phyloP scores from a whole-genome alignment of 306 rosid genomes.

The Cicer bijugum region DNA sequence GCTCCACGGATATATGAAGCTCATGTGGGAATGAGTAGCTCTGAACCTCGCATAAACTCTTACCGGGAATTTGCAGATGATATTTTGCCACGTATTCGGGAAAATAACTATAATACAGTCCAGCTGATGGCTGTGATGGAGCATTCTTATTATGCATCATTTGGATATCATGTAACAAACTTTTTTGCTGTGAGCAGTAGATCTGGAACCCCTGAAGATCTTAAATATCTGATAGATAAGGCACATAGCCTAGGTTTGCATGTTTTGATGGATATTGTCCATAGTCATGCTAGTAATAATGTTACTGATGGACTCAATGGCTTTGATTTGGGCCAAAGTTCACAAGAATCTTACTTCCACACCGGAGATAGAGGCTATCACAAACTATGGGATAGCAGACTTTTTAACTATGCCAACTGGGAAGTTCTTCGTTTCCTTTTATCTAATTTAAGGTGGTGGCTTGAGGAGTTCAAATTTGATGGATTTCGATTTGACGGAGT shows the following conservation, averaged over 20 bases:
- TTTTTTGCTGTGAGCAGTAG: constrained; percentile 95
- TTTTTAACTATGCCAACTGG: constrained; percentile 95
- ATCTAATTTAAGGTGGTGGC: constrained; percentile 95
- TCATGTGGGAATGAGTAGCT: constrained; percentile 98
- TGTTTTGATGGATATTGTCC: constrained; percentile 92
- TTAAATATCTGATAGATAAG: constrained; percentile 87
- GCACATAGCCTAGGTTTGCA: constrained; percentile 88
- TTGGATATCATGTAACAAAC: constrained; percentile 92
- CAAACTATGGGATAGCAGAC: constrained; percentile 93
- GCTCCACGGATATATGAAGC: constrained; percentile 92
- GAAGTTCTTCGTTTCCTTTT: constrained; percentile 97
- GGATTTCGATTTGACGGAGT: constrained; percentile 98
- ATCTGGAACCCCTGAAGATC: constrained; percentile 97
- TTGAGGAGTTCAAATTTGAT: constrained; percentile 87
- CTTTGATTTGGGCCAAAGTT: constrained; percentile 91
- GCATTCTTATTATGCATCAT: constrained; percentile 97
- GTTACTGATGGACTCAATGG: constrained; percentile 95
- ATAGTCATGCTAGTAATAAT: constrained; percentile 95
- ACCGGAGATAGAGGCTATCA: constrained; percentile 87
- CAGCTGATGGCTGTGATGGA: constrained; percentile 99
- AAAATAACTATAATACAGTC: constrained; percentile 88
- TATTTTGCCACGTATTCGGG: constrained; percentile 80
- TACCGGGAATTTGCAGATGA: constrained; percentile 93
- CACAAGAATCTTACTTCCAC: constrained; percentile 92
- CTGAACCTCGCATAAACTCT: constrained; percentile 80